Percentiles rank a stretch among this genome's conserved stretches.
Evolutionary conservation across 192 early-diverging fungal species (phyloP).

Genomic region (Coemansia sp.): DNA sequence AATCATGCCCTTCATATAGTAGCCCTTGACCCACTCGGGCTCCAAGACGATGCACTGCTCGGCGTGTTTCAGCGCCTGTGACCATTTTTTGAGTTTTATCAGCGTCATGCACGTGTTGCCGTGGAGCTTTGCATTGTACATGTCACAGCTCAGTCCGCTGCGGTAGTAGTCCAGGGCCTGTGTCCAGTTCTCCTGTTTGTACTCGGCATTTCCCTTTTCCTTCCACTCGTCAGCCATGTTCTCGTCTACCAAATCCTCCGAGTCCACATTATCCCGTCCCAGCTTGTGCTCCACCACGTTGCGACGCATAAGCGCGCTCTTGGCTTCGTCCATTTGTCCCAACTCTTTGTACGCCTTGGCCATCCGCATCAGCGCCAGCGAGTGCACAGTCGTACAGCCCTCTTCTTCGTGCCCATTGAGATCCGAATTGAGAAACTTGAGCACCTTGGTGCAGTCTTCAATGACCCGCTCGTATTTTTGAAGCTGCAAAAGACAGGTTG

Average conservation of each 20-base stretch:
- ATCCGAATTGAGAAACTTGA: conserved; percentile 53
- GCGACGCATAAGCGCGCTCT: conserved; percentile 51
- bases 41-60: conserved; percentile 57
- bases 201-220: conserved; percentile 53
- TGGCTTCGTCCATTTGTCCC: conserved; percentile 45
- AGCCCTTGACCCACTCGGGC: conserved; percentile 54
- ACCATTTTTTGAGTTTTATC: conserved; percentile 46
- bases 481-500: conserved; percentile 52
- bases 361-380: conserved; percentile 55
- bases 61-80: conserved; percentile 54
- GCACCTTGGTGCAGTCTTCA: conserved; percentile 53
- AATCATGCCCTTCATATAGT: conserved; percentile 54
- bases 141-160: conserved; percentile 47
- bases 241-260: conserved; percentile 12
- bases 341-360: conserved; percentile 57
- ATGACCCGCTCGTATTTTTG: conserved; percentile 45
- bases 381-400: conserved; percentile 54
- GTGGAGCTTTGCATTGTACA: conserved; percentile 53
- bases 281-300: conserved; percentile 56
- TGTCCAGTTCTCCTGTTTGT: conserved; percentile 46
- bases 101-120: conserved; percentile 55
- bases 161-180: conserved; percentile 48
- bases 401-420: conserved; percentile 44
- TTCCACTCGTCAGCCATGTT: conserved; percentile 47
- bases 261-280: conserved; percentile 24